Percentiles rank a stretch among this genome's conserved stretches.
phyloP scores from a whole-genome alignment of 2,329 filamentous ascomycete species.

The Cladophialophora chaetospira region DNA sequence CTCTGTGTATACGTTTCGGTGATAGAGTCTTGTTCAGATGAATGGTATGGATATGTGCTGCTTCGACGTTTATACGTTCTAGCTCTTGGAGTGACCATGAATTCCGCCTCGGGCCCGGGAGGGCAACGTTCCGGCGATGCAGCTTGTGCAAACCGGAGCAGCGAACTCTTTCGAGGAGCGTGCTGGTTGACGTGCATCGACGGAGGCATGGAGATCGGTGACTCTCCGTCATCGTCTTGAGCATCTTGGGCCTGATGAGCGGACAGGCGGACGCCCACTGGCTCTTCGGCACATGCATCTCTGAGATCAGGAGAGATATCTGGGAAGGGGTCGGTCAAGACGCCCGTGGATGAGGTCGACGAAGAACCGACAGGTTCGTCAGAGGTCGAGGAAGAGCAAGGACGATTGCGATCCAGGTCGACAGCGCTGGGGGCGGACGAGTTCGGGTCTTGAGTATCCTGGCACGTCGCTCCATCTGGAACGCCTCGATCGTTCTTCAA shows the following conservation, averaged over 20 bases:
- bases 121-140: constrained; percentile 21
- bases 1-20: neutral
- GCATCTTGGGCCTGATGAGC: neutral
- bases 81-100: neutral
- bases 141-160: constrained; percentile 29
- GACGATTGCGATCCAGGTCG: constrained; percentile 18
- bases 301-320: neutral
- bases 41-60: constrained; percentile 25
- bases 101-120: constrained; percentile 1
- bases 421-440: constrained; percentile 19
- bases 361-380: neutral
- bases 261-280: too few species aligned
- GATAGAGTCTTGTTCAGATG: constrained; percentile 17
- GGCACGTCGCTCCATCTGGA: neutral
- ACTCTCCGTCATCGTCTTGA: neutral
- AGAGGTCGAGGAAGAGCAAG: neutral
- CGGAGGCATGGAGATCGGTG: constrained; percentile 6
- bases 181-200: constrained; percentile 20
- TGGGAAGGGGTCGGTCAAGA: neutral
- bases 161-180: constrained; percentile 32
- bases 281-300: neutral
- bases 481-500: constrained; percentile 24
- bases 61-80: constrained; percentile 21
- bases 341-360: neutral
- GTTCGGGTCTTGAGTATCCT: neutral